Conservation (phyloP, 257 asterid genomes). For the Asclepias syriaca region DNA sequence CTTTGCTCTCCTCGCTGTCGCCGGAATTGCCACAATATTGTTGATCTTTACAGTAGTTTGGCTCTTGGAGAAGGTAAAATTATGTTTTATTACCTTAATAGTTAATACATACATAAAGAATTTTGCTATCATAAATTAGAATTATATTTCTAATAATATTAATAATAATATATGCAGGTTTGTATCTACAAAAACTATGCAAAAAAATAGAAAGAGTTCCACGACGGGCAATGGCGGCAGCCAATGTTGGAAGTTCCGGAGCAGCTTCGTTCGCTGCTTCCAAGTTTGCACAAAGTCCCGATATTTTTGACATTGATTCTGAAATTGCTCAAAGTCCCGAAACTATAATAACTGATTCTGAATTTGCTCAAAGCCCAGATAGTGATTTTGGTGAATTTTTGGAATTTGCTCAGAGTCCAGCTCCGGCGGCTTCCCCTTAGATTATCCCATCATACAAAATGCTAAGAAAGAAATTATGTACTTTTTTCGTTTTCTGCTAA, state of each 20-base stretch:
- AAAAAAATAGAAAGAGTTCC: background rate
- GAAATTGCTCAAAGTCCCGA: background rate
- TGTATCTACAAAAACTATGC: background rate
- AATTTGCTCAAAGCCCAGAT: background rate
- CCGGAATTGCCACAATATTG: conserved; percentile 30
- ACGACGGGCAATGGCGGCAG: background rate
- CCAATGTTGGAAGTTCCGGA: background rate
- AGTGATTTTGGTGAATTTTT: background rate
- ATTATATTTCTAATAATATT: too few species aligned
- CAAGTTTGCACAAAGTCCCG: background rate
- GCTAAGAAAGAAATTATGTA: too few species aligned
- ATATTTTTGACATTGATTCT: too few species aligned
- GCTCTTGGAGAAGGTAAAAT: conserved; percentile 32
- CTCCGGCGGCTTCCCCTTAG: background rate
- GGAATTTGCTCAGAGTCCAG: background rate
- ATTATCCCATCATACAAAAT: too few species aligned
- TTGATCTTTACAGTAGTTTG: conserved; percentile 34
- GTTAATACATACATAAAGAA: too few species aligned
- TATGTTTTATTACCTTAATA: too few species aligned
- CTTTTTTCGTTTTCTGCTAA: too few species aligned
- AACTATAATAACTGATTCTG: background rate
- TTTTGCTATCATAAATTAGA: too few species aligned
- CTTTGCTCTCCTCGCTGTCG: conserved; percentile 30
- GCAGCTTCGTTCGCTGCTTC: background rate
- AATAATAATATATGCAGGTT: background rate